These are phyloP conservation scores for Auxenochlorella pyrenoidosa DNA, from an alignment of 139 green algal species.

Conservation along the genomic window DNA sequence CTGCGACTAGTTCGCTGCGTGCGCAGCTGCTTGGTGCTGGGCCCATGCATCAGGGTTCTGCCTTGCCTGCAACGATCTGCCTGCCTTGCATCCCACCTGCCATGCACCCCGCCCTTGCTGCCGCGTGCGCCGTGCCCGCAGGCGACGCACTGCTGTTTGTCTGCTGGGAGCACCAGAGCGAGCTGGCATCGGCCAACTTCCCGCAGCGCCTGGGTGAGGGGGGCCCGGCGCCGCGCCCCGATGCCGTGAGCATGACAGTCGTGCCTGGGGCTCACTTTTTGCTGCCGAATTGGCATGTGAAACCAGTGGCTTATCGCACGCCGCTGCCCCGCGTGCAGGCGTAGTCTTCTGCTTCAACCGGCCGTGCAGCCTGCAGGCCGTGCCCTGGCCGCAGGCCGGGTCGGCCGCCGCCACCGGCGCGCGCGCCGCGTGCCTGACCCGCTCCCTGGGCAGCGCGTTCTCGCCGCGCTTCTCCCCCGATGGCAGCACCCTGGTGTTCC, in stretches of 20 bases:
- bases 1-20: too few species aligned
- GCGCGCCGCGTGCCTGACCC: slow-evolving; percentile 20
- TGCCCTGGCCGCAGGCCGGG: slow-evolving; percentile 41
- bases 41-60: too few species aligned
- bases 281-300: too few species aligned
- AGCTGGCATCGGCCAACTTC: slow-evolving; percentile 63
- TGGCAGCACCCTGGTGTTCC: slow-evolving; percentile 74
- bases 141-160: slow-evolving; percentile 71
- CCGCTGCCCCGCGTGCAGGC: slow-evolving; percentile 24
- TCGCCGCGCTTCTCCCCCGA: slow-evolving; percentile 76
- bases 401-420: background rate
- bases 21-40: too few species aligned
- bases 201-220: slow-evolving; percentile 62
- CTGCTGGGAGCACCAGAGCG: slow-evolving; percentile 74
- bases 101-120: too few species aligned
- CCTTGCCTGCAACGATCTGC: too few species aligned
- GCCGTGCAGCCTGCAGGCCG: slow-evolving; percentile 66
- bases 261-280: too few species aligned
- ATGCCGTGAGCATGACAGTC: too few species aligned
- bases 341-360: slow-evolving; percentile 94
- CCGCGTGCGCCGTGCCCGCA: slow-evolving; percentile 2
- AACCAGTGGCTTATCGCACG: too few species aligned
- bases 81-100: too few species aligned
- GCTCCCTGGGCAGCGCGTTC: slow-evolving; percentile 52
- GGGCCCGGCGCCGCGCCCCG: too few species aligned